phyloP scores from a whole-genome alignment of 179 eudicot genomes.

The Silene coronaria region DNA sequence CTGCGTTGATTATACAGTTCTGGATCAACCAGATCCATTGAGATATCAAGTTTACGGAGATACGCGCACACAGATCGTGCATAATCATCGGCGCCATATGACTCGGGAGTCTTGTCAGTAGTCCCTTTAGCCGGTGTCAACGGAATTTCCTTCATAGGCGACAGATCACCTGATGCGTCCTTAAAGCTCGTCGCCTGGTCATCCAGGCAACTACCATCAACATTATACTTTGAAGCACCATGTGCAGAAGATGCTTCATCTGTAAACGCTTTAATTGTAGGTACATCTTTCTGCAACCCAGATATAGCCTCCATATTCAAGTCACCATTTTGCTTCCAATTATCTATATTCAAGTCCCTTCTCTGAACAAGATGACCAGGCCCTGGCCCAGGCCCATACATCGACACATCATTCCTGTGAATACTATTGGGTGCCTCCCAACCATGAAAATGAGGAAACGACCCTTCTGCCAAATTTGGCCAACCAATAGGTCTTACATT shows the following conservation, averaged over 20 bases:
- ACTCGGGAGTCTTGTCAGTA: constrained; percentile 38
- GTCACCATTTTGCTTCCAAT: constrained; percentile 57
- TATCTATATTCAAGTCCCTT: constrained; percentile 53
- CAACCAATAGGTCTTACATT: constrained; percentile 70
- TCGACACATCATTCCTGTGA: constrained; percentile 58
- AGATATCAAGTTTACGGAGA: constrained; percentile 69
- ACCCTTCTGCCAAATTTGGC: constrained; percentile 59
- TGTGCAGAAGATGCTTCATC: constrained; percentile 49
- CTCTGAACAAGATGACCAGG: constrained; percentile 44
- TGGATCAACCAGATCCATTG: constrained; percentile 60
- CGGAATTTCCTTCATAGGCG: constrained; percentile 29
- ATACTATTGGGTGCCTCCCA: constrained; percentile 74
- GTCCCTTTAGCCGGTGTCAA: constrained; percentile 33
- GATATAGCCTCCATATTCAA: constrained; percentile 36
- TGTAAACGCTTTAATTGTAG: constrained; percentile 22
- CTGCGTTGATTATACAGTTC: constrained; percentile 56
- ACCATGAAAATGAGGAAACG: constrained; percentile 51
- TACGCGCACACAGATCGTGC: constrained; percentile 40
- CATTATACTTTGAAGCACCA: constrained; percentile 35
- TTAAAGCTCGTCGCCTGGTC: constrained; percentile 35
- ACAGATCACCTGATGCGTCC: constrained; percentile 30
- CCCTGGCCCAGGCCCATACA: constrained; percentile 55
- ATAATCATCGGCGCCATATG: constrained; percentile 35
- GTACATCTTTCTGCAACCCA: constrained; percentile 45
- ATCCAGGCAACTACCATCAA: constrained; percentile 36